Conservation (phyloP, 371 early-diverging fungal species). For the Mortierella sp. region DNA sequence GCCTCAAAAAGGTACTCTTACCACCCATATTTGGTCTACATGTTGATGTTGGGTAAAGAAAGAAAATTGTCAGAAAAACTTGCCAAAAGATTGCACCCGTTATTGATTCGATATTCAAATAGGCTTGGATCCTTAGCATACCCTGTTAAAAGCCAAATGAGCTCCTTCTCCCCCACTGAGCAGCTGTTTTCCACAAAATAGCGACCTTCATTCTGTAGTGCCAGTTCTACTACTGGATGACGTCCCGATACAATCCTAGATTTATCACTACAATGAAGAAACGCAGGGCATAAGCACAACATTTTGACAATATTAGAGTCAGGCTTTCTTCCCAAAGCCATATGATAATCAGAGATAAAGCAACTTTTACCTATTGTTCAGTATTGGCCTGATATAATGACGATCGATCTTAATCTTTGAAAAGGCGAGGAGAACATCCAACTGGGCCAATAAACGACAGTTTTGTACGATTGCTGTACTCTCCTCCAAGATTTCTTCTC, state of each 20-base stretch:
- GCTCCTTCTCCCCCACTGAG: conserved; percentile 62
- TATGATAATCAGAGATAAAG: neutral
- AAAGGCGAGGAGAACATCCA: conserved; percentile 77
- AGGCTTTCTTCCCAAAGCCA: neutral
- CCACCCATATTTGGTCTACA: conserved; percentile 95
- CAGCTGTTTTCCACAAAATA: conserved; percentile 85
- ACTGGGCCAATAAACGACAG: conserved; percentile 71
- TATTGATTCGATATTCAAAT: neutral
- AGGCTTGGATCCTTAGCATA: conserved; percentile 26
- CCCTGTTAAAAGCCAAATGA: conserved; percentile 85
- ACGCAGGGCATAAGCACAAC: neutral
- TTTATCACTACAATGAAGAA: conserved; percentile 3
- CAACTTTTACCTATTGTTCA: conserved; percentile 61
- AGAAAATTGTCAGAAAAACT: neutral
- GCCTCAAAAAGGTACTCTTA: conserved; percentile 92
- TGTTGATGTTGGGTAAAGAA: neutral
- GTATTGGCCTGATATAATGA: conserved; percentile 69
- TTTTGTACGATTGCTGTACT: conserved; percentile 63
- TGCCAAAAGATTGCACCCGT: no score
- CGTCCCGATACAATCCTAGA: conserved; percentile 71
- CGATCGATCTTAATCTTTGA: conserved; percentile 68
- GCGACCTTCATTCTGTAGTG: conserved; percentile 68
- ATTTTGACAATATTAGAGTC: neutral
- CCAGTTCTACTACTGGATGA: conserved; percentile 91
- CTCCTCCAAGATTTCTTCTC: conserved; percentile 59